Percentiles rank a stretch among this genome's conserved stretches.
Conservation (phyloP, 2,329 filamentous ascomycete species). For the Cordyceps javanica region DNA sequence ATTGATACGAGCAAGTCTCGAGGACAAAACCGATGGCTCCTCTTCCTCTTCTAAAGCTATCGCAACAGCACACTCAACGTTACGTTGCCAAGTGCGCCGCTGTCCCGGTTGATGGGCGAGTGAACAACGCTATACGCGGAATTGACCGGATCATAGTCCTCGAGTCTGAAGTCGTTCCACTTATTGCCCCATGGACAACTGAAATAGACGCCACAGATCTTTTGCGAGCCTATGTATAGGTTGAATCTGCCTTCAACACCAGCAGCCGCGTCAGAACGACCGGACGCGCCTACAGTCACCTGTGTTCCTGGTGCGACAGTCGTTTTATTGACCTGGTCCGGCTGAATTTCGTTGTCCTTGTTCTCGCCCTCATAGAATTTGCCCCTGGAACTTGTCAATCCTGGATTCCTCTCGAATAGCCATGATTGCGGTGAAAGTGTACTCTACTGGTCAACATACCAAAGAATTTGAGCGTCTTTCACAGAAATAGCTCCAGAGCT, state of each 20-base stretch:
- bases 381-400: not conserved
- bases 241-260: not conserved
- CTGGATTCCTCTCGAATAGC: not conserved
- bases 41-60: not conserved
- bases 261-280: not conserved
- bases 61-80: not conserved
- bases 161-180: not conserved
- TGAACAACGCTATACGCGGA: not conserved
- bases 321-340: not conserved
- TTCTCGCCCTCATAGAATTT: not conserved
- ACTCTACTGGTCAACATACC: not conserved
- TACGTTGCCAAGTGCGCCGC: not conserved
- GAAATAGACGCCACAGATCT: not conserved
- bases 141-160: not conserved
- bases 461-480: not conserved
- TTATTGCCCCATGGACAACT: not conserved
- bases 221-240: not conserved
- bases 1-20: not conserved
- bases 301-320: not conserved
- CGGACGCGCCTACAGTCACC: not conserved
- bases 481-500: not conserved
- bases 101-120: not conserved
- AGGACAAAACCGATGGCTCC: not conserved
- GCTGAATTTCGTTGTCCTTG: not conserved
- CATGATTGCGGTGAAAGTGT: not conserved